Conservation (phyloP, 179 eudicot genomes). For the Beta corolliflora region DNA sequence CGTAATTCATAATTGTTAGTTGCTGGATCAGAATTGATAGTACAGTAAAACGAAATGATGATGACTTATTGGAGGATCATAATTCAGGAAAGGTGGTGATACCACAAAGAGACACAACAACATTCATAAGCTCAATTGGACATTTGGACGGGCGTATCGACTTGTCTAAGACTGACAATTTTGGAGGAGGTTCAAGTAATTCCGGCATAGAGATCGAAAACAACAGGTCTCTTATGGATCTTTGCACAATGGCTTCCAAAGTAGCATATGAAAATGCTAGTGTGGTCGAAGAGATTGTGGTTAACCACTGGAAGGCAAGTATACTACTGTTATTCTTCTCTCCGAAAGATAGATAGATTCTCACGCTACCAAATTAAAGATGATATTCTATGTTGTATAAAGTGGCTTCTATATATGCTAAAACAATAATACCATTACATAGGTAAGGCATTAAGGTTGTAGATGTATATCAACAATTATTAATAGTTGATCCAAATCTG, state of each 20-base stretch:
- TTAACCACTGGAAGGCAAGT: slow-evolving; percentile 75
- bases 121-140: slow-evolving; percentile 76
- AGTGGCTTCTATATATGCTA: too few relatives aligned
- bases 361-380: too few relatives aligned
- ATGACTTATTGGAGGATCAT: background rate
- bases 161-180: slow-evolving; percentile 35
- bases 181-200: slow-evolving; percentile 11
- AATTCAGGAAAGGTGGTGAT: slow-evolving; percentile 62
- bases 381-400: too few relatives aligned
- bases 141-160: slow-evolving; percentile 70
- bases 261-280: slow-evolving; percentile 81
- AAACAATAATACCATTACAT: too few relatives aligned
- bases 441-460: too few relatives aligned
- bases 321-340: background rate
- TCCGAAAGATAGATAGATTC: background rate
- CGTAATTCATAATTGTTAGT: background rate
- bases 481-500: too few relatives aligned
- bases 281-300: slow-evolving; percentile 58
- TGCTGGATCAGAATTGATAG: background rate
- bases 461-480: too few relatives aligned
- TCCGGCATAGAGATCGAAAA: slow-evolving; percentile 14
- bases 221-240: slow-evolving; percentile 60
- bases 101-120: slow-evolving; percentile 63
- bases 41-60: background rate
- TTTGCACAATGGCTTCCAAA: slow-evolving; percentile 80